Evolutionary conservation across 768 basidiomycete species (phyloP), one percentile per base, ranked within the genome.

Genomic region (Russula vinacea): DNA sequence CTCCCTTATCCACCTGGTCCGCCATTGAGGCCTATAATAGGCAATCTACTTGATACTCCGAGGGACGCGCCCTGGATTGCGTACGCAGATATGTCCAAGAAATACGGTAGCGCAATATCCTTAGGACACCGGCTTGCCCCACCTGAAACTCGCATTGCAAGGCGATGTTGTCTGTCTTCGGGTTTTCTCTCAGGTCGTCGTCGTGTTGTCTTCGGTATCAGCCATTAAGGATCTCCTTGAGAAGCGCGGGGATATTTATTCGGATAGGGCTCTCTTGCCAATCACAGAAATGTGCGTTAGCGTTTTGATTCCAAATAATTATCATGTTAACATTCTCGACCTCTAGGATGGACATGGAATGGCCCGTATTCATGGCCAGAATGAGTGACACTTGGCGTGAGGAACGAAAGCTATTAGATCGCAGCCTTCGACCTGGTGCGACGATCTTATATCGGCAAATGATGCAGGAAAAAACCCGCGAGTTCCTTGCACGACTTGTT

Each of bases 181-280:
- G 1, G 26, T 61, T n/a, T 53, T 65, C 14, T 47, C 54, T 24
- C 55, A 42, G 14, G 39, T 29, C 8, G 26, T 56, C 35, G 39
- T 56, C 33, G 39, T 56, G 9, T n/a, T 65, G 24, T 47, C 35
- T 13, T 62, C 60, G 2, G 16, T 44, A 19, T 13, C 53, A 3
- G 54, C 64, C 2, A 42, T 65, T 37, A 65, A 55, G 24, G 64
- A 65, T 19, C 37, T 65, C 13, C 60, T 65, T 8, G 64, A 65
- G 14, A 65, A 62, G 55, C 58, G 55, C 19, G 60, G 64, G 13
- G 59, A 54, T 16, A n/a, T 26, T 5, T 56, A 56, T 10, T 40
- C 55, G 2, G 55, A 42, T 2, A 24, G 55, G 16, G 26, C 55
- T 9, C 9, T 8, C 4, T 1, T 40, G 16, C 55, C 39, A 10